Evolutionary conservation across 2,329 filamentous ascomycete species (phyloP), one percentile per base, ranked within the genome.

Genomic region (Trichoderma sp.): DNA sequence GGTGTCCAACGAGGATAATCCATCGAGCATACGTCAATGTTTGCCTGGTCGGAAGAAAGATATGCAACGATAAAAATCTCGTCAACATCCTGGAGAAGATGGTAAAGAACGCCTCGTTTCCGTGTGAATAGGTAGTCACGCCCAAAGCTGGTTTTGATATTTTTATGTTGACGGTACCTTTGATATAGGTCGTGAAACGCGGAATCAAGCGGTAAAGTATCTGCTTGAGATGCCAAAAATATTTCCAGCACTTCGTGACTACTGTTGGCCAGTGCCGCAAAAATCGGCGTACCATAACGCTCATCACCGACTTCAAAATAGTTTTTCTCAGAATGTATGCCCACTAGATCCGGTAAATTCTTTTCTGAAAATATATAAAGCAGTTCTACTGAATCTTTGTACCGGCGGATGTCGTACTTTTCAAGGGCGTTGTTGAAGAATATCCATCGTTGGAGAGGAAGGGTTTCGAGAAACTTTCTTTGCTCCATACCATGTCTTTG

Each of bases 311-410:
- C 1, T 5, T 52, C 33, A 13, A 60, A 57, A 33, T 13, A 63
- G 0, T 14, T 2, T 13, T 16, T 27, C 0, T 7, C 3, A 5
- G 49, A 24, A 21, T 31, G 49, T 0, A 31, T 16, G 5, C 16
- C 4, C 19, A 68, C 33, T 0, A 68, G 37, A 1, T 40, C 10
- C 0, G 27, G 19, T 31, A 31, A n/a, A 14, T 55, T 55, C 4
- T 37, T 63, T 3, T 68, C 59, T 8, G 67, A 27, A 10, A 63
- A n/a, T 11, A 68, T 57, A 4, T 63, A 68, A 5, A 58, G 63
- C 0, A 66, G 10, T 4, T 14, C 49, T n/a, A 4, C 27, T 8
- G 35, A 47, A 1, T 56, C n/a, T 6, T 37, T 37, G 29, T 66
- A 66, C 10, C 67, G 67, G 11, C 24, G 61, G 2, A 33, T 35